Percentiles rank a stretch among this genome's conserved stretches.
phyloP scores from a whole-genome alignment of 2,329 filamentous ascomycete species.

The Chaetothyriales sp. region DNA sequence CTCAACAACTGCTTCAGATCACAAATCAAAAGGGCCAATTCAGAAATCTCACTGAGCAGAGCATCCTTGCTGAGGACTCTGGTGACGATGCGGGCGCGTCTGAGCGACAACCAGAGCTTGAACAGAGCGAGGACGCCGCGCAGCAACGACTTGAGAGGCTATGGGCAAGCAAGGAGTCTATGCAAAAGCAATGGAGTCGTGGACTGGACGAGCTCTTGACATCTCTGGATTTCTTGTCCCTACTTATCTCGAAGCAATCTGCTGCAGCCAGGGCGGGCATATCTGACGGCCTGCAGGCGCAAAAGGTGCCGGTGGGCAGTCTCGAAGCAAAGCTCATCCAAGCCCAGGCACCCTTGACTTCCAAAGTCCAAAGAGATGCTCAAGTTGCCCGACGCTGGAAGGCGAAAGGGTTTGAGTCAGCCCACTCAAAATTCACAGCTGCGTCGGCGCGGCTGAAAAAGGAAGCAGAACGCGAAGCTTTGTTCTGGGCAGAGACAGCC shows the following conservation, averaged over 20 bases:
- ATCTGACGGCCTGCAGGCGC: conserved; percentile 49
- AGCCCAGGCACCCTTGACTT: conserved; percentile 44
- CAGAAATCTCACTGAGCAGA: conserved; percentile 59
- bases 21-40: conserved; percentile 70
- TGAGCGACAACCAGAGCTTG: not conserved
- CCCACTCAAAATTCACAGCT: conserved; percentile 58
- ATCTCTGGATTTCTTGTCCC: conserved; percentile 68
- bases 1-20: conserved; percentile 41
- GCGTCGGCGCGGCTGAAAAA: conserved; percentile 59
- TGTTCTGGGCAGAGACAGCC: conserved; percentile 79
- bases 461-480: conserved; percentile 66
- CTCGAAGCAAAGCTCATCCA: conserved; percentile 55
- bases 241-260: conserved; percentile 71
- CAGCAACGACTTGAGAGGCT: not conserved
- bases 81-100: not conserved
- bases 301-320: conserved; percentile 53
- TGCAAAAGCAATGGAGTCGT: not conserved
- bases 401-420: conserved; percentile 60
- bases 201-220: conserved; percentile 33
- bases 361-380: conserved; percentile 40
- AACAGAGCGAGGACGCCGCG: not conserved
- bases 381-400: conserved; percentile 56
- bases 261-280: conserved; percentile 56
- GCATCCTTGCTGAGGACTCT: conserved; percentile 12
- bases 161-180: not conserved